Conservation (phyloP, 2,329 filamentous ascomycete genomes). For the Cercospora zeina region DNA sequence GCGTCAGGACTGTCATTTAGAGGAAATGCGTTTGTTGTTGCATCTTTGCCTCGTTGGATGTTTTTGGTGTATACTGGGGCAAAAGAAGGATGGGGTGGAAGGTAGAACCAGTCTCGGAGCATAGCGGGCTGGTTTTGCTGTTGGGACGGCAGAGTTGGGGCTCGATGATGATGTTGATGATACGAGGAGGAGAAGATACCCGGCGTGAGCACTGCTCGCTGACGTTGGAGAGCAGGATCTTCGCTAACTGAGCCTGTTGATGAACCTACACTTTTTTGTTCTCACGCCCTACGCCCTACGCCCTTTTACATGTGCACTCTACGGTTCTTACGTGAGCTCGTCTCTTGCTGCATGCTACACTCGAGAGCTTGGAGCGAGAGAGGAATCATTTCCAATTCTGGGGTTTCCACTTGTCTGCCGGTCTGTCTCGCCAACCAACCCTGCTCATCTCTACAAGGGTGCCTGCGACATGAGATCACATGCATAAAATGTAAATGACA, state of each 20-base stretch:
- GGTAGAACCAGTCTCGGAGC: neutral
- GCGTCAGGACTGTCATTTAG: conserved; percentile 16
- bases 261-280: neutral
- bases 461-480: too few relatives aligned
- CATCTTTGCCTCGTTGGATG: neutral
- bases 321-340: neutral
- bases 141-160: neutral
- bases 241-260: neutral
- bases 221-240: neutral
- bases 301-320: neutral
- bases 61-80: neutral
- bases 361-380: too few relatives aligned
- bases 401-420: too few relatives aligned
- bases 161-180: neutral
- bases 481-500: too few relatives aligned
- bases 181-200: neutral
- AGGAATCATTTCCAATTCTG: too few relatives aligned
- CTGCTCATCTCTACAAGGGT: too few relatives aligned
- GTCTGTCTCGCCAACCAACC: too few relatives aligned
- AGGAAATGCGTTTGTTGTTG: neutral
- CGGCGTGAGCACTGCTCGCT: too few relatives aligned
- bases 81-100: neutral
- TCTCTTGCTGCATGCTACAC: neutral
- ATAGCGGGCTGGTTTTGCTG: neutral
- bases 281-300: neutral